These are phyloP conservation scores for Malassezia equina DNA, from an alignment of 1,284 basidiomycete species.

Conservation along the genomic window DNA sequence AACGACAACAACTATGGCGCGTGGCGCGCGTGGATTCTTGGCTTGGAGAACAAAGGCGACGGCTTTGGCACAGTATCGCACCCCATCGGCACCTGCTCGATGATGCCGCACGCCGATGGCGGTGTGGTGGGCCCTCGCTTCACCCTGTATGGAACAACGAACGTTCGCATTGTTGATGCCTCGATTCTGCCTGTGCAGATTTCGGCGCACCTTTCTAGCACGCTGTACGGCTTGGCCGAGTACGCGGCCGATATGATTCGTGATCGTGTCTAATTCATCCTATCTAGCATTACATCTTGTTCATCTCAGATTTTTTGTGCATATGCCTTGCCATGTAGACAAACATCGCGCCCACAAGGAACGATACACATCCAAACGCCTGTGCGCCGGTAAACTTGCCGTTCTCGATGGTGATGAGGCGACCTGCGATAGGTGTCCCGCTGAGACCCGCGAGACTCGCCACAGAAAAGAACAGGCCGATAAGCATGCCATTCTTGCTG, in stretches of 20 bases:
- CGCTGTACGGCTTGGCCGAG: constrained; percentile 35
- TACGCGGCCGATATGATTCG: constrained; percentile 22
- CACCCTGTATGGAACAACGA: constrained; percentile 46
- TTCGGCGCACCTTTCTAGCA: constrained; percentile 27
- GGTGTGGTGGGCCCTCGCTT: constrained; percentile 51
- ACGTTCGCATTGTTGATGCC: constrained; percentile 38
- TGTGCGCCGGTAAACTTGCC: not conserved
- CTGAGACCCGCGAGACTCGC: not conserved
- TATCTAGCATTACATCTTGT: not conserved
- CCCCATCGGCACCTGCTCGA: constrained; percentile 57
- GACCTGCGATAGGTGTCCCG: constrained; percentile 1
- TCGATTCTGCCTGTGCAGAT: constrained; percentile 29
- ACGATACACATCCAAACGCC: not conserved
- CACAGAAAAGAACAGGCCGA: not conserved
- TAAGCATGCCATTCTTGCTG: not conserved
- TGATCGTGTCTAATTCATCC: not conserved
- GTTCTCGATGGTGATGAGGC: not conserved
- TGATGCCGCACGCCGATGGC: constrained; percentile 57
- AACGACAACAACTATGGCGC: constrained; percentile 29
- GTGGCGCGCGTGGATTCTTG: constrained; percentile 49
- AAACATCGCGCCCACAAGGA: not conserved
- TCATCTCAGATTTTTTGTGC: not conserved
- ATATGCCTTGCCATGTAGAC: not conserved
- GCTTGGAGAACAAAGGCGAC: constrained; percentile 33
- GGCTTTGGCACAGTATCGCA: constrained; percentile 52